Conservation (phyloP, 1,284 basidiomycete genomes). For the Pyrrhoderma noxium region DNA sequence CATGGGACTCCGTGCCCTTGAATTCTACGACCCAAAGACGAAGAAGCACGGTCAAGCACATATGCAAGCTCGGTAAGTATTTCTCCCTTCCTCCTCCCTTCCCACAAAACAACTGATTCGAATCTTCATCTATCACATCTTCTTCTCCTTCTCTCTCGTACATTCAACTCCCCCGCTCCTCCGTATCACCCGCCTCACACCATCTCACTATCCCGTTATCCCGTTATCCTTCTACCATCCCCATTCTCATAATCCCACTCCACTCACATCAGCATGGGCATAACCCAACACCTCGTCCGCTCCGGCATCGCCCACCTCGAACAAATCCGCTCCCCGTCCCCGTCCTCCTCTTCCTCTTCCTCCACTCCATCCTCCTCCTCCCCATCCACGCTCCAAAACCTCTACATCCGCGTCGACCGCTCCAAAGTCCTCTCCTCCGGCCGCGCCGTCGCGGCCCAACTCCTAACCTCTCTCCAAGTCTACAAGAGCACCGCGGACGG, state of each 20-base stretch:
- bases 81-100: not conserved
- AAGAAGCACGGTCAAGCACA: conserved; percentile 87
- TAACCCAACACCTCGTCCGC: conserved; percentile 69
- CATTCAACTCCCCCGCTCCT: no score
- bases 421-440: conserved; percentile 57
- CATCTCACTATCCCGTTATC: not conserved
- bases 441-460: conserved; percentile 57
- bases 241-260: not conserved
- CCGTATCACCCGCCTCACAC: no score
- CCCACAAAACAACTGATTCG: no score
- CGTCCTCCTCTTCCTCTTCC: no score
- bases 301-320: conserved; percentile 66
- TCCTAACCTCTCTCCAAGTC: conserved; percentile 72
- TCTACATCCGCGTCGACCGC: conserved; percentile 67
- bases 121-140: no score
- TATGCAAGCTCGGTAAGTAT: conserved; percentile 72
- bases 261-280: conserved; percentile 50
- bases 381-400: conserved; percentile 47
- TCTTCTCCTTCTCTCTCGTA: no score
- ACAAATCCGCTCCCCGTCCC: conserved; percentile 45
- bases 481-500: conserved; percentile 80
- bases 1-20: conserved; percentile 71
- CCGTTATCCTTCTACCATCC: not conserved
- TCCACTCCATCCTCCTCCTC: no score
- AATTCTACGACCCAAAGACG: conserved; percentile 74